Base-by-base conservation (phyloP, 345 rosid species). In the Hibiscus syriacus region DNA sequence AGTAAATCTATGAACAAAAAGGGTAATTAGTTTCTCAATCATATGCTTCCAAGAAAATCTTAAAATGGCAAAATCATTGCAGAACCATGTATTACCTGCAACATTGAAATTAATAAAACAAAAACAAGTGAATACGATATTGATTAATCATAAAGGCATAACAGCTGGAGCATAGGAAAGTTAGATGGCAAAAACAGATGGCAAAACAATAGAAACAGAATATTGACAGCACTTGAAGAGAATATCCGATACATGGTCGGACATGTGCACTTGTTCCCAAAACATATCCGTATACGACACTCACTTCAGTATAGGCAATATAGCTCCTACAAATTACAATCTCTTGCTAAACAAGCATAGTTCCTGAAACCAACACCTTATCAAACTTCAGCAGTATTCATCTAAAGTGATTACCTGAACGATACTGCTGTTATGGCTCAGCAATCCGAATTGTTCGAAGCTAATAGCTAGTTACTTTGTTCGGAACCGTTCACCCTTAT, bases 401-500 rank as follows among this genome's bases (percentile, higher is more conserved):
- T 22, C 41, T 39, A 39, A 23, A 72, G 49, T 1, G 14, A 25
- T 59, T 34, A 66, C 74, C 77, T 49, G 17, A 50, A 73, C n/a
- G n/a, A n/a, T n/a, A n/a, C 39, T 25, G 48, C 16, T 26, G 49
- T 55, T 41, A 50, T 16, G 49, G 60, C 66, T 56, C 56, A 23
- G 34, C 16, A 39, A 50, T 41, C 63, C 36, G 17, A 49, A 49
- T 34, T 52, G 59, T 16, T 63, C 5, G 16, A 25, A 66, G 58
- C 58, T 65, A 25, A 59, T 38, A 53, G 64, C 55, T 53, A 7
- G 13, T 73, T 54, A 25, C 56, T 65, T 46, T 66, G 19, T 64
- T 70, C 75, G 38, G 71, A 68, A 53, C 72, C 78, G 16, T 74
- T 70, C 69, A 49, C 83, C 74, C 88, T 74, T 57, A 77, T 52